A percentile compares a stretch with the other conserved stretches of the same genome.
phyloP scores from a whole-genome alignment of 768 basidiomycete genomes.

The Boletales sp. region DNA sequence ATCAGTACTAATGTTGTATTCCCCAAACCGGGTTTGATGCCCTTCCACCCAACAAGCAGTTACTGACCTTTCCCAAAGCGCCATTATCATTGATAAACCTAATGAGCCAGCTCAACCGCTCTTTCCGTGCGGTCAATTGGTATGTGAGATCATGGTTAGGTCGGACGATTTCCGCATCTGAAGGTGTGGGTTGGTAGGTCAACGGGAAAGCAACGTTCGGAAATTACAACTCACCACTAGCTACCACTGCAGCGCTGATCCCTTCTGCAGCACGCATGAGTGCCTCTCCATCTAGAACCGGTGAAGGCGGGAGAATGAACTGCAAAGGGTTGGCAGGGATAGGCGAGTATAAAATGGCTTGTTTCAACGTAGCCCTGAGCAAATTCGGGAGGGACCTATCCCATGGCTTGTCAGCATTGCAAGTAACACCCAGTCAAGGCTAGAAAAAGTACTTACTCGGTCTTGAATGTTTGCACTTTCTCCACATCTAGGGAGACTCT shows the following conservation, averaged over 20 bases:
- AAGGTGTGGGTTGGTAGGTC: neutral
- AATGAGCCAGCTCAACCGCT: conserved; percentile 80
- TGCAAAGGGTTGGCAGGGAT: conserved; percentile 73
- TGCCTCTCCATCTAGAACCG: conserved; percentile 69
- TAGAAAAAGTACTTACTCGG: conserved; percentile 46
- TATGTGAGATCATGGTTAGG: conserved; percentile 77
- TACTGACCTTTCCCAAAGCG: conserved; percentile 64
- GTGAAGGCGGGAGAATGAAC: conserved; percentile 70
- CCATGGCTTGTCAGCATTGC: conserved; percentile 29
- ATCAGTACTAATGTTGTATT: conserved; percentile 1
- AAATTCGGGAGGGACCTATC: conserved; percentile 59
- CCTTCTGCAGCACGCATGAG: conserved; percentile 79
- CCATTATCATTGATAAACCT: conserved; percentile 86
- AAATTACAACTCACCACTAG: conserved; percentile 52
- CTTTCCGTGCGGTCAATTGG: conserved; percentile 72
- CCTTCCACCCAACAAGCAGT: neutral
- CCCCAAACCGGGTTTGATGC: neutral
- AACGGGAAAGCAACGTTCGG: neutral
- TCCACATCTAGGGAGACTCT: conserved; percentile 60
- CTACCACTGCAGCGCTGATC: conserved; percentile 64
- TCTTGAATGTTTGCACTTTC: conserved; percentile 55
- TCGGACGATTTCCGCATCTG: conserved; percentile 65
- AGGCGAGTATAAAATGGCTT: conserved; percentile 77
- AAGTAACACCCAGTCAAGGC: neutral
- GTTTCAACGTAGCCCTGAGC: conserved; percentile 77